Evolutionary conservation across 2,329 filamentous ascomycete genomes (phyloP), one percentile per base, ranked within the genome.

Genomic region (Fusarium luffae): DNA sequence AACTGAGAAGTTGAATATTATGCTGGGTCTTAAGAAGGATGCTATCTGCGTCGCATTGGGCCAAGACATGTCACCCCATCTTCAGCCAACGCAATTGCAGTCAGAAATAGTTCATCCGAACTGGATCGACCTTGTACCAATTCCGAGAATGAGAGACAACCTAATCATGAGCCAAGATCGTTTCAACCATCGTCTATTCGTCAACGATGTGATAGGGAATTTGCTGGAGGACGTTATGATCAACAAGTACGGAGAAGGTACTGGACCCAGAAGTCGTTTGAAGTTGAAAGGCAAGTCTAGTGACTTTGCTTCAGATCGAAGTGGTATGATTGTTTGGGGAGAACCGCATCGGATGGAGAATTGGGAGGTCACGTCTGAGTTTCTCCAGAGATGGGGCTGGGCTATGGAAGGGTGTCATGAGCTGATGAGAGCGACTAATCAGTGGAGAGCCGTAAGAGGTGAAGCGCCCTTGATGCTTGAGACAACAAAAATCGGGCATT

Each of bases 381-480:
- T 62, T n/a, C n/a, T 60, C 3, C 44, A 60, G 6, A 40, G 55
- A 44, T 62, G 59, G 59, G 56, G 59, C 5, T 62, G 59, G 59
- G 18, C 59, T 16, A 40, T 41, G 11, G 46, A 61, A 54, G 59
- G 46, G 14, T 62, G 56, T 7, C 25, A 59, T 16, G 59, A 52
- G 10, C n/a, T 62, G 40, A 34, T 60, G 40, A 54, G 2, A 12
- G 40, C 56, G 16, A 62, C 59, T 19, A 62, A 62, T 27, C 40
- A 61, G 8, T 63, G 56, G 56, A 62, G 59, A 41, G 40, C 25
- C 3, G 28, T 62, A 7, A 55, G 59, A 16, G 44, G 56, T 7
- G 59, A 62, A 19, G 37, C 21, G 8, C 44, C 55, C 0, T 32
- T 62, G 18, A 21, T 21, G 0, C 59, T 60, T 21, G 30, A 51